Evolutionary conservation across 306 rosid species (phyloP).

Genomic region (Trifolium pratense): DNA sequence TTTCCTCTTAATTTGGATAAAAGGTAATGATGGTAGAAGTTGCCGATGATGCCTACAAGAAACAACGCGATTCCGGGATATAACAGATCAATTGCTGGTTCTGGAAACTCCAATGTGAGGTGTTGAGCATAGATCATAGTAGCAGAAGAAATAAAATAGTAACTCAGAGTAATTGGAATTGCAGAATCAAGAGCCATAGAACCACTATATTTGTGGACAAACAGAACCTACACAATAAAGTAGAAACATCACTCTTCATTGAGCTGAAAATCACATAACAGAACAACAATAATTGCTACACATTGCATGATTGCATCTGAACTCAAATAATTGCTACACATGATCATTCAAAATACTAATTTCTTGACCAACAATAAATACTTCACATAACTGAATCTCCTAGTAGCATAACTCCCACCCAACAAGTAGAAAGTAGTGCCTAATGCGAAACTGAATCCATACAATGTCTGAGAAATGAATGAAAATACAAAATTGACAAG

Average conservation of each 20-base stretch:
- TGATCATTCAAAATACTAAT: constrained; percentile 7
- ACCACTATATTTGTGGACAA: constrained; percentile 85
- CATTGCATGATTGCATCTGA: no score
- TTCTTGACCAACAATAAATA: no score
- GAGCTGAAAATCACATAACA: background rate
- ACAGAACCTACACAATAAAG: constrained; percentile 56
- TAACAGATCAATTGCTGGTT: constrained; percentile 58
- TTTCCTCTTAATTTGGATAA: constrained; percentile 63
- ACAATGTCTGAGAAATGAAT: constrained; percentile 69
- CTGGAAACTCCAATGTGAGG: constrained; percentile 57
- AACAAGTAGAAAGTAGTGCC: constrained; percentile 59
- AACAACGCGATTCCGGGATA: constrained; percentile 59
- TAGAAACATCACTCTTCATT: background rate
- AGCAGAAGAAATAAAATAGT: constrained; percentile 50
- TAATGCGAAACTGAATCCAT: constrained; percentile 48
- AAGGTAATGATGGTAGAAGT: constrained; percentile 80
- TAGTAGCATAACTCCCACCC: constrained; percentile 81
- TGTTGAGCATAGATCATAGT: constrained; percentile 68
- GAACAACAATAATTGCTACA: background rate
- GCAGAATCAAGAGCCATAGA: constrained; percentile 54
- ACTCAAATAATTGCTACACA: no score
- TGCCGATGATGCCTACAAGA: constrained; percentile 66
- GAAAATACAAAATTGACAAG: no score
- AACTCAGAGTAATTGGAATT: constrained; percentile 59
- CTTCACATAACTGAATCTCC: no score